Evolutionary conservation across 2,329 filamentous ascomycete species (phyloP).

Genomic region (Colletotrichum orbiculare): DNA sequence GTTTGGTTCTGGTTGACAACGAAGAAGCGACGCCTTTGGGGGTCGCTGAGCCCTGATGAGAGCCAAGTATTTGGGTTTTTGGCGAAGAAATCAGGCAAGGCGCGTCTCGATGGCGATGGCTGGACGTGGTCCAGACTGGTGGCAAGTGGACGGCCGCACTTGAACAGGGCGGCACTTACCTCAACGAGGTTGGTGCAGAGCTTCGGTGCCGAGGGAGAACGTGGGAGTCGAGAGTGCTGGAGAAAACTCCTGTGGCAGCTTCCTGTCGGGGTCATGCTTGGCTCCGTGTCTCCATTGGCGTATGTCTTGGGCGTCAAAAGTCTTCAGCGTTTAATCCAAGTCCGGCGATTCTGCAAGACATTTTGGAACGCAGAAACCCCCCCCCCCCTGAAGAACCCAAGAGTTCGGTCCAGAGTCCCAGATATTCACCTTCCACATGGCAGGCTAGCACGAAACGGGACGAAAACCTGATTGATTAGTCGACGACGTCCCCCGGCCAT

Average conservation of each 20-base stretch:
- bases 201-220: not conserved
- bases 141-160: constrained; percentile 2
- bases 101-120: not conserved
- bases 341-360: constrained; percentile 31
- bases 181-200: not conserved
- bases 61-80: constrained; percentile 11
- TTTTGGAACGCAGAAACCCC: constrained; percentile 6
- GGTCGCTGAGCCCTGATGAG: not conserved
- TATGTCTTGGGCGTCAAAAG: constrained; percentile 1
- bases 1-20: constrained; percentile 15
- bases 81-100: not conserved
- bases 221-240: not conserved
- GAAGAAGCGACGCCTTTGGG: not conserved
- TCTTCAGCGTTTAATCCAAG: constrained; percentile 12
- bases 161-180: not conserved
- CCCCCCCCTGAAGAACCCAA: not conserved
- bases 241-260: not conserved
- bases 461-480: not conserved
- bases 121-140: constrained; percentile 19
- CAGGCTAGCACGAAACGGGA: not conserved
- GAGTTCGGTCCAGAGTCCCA: not conserved
- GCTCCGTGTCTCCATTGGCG: not conserved
- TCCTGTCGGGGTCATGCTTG: not conserved
- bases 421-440: not conserved
- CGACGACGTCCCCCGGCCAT: constrained; percentile 6